Evolutionary conservation across 345 rosid genomes (phyloP), one percentile per base, ranked within the genome.

Genomic region (Chamaenerion angustifolium): DNA sequence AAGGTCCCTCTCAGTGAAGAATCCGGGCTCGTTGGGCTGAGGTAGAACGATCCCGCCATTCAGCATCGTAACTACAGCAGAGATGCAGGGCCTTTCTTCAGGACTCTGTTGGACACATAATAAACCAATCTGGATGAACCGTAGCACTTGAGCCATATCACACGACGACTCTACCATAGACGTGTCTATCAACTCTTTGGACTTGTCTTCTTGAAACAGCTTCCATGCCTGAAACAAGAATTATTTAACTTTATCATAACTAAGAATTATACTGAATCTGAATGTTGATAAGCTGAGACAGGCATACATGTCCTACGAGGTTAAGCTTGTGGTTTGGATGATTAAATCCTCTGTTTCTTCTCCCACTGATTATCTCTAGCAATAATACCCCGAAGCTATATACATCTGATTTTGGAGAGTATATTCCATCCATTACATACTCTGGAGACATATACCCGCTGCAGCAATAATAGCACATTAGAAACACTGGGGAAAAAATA

Each of bases 391-490:
- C 68, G 4, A 53, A 54, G 56, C 56, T 64, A 13, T 18, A 56
- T 11, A 37, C 35, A 14, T 52, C 40, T 1, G 57, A 6, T 50
- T 53, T 64, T 4, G 27, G 0, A 0, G 56, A 62, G 43, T 18
- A 56, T 0, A 0, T 14, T 42, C 52, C 60, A 12, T 48, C 51
- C 11, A 48, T 13, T 43, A 47, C 60, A 62, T 51, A 12, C 51
- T 56, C 60, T 14, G 56, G 66, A 4, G 60, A 49, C 48, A 62
- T 49, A 8, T 56, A 50, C 10, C 60, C 37, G 12, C 52, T 40
- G 40, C 41, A 45, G 0, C 1, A 41, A 43, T 31, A 6, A 13
- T 21, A 37, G 14, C 35, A 27, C 21, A 8, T 21, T 48, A 31
- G 37, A 31, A 31, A 31, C 37, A 23, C 27, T 5, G 27, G 27